Base-by-base conservation (phyloP, 768 basidiomycete genomes). In the Rhizopogon sp. region DNA sequence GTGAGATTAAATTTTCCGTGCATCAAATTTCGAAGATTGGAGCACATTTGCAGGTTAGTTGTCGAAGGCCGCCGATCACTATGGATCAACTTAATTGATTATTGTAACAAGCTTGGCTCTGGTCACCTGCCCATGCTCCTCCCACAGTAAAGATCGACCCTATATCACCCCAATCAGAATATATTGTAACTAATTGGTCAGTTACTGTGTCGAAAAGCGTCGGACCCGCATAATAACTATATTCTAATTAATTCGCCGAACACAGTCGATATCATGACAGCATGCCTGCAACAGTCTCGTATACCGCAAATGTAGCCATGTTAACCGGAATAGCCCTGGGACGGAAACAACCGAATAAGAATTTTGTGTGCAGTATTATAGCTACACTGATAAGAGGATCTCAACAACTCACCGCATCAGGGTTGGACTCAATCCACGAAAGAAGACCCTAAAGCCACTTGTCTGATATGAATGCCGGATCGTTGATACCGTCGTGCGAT, bases 261-360 rank as follows among this genome's bases (percentile, higher is more conserved):
- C 41, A 52, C 50, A 39, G 39, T 58, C 44, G 22, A 25, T 25
- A 47, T 53, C 47, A 64, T n/a, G 72, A 66, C 50, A 75, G 55
- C 13, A 66, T 57, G 46, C 69, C 75, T 0, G 85, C 79, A 35
- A 85, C 74, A 2, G 74, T 69, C 59, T 92, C 89, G 57, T 90
- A 92, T 2, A 83, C 81, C 3, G 78, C 80, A 67, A 92, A 91
- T 1, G 85, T 90, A 33, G 84, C 86, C 79, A 91, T 89, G 60
- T 91, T 91, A n/a, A 89, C 88, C 2, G 90, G 90, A 22, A 90
- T 77, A n/a, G 88, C 87, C 40, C 87, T 90, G 46, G 39, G 41
- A 47, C 5, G 5, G 11, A 25, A 39, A 13, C 9, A 13, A 39
- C 35, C 66, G 17, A 4, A 16, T 25, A 22, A 52, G 8, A 52